A percentile compares a stretch with the other conserved stretches of the same genome.
Evolutionary conservation across 176 grass and related monocot genomes (phyloP).

Genomic region (Triticum timopheevii): DNA sequence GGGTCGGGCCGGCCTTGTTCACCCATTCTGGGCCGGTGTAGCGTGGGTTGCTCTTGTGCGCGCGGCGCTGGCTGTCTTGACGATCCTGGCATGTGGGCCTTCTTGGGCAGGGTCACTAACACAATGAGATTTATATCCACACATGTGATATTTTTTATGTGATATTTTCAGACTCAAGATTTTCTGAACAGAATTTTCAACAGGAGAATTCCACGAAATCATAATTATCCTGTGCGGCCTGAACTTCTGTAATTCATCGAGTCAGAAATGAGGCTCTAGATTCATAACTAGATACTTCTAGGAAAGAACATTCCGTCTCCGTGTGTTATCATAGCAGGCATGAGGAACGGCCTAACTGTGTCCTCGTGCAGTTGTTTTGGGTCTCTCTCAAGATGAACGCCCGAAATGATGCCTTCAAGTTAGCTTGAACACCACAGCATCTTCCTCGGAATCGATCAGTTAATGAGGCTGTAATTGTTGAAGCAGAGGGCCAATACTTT

Average conservation of each 20-base stretch:
- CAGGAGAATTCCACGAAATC: not conserved
- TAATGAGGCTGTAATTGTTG: constrained; percentile 60
- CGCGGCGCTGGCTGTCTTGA: too few relatives aligned
- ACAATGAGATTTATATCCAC: too few relatives aligned
- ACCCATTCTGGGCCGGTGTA: too few relatives aligned
- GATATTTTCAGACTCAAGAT: not conserved
- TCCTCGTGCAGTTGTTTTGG: not conserved
- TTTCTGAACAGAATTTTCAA: not conserved
- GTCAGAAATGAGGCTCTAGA: not conserved
- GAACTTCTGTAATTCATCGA: not conserved
- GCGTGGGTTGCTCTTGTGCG: too few relatives aligned
- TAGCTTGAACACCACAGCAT: not conserved
- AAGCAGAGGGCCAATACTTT: constrained; percentile 74
- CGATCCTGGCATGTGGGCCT: too few relatives aligned
- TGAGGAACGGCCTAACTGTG: not conserved
- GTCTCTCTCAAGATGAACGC: not conserved
- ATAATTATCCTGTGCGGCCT: not conserved
- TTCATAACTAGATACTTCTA: not conserved
- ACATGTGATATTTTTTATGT: not conserved
- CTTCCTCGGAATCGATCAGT: not conserved
- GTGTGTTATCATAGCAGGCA: not conserved
- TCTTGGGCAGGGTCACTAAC: too few relatives aligned
- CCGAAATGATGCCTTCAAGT: not conserved
- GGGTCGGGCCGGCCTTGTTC: too few relatives aligned
- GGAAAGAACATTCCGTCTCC: not conserved